Conservation (phyloP, 345 rosid genomes). For the Garcia nutans region DNA sequence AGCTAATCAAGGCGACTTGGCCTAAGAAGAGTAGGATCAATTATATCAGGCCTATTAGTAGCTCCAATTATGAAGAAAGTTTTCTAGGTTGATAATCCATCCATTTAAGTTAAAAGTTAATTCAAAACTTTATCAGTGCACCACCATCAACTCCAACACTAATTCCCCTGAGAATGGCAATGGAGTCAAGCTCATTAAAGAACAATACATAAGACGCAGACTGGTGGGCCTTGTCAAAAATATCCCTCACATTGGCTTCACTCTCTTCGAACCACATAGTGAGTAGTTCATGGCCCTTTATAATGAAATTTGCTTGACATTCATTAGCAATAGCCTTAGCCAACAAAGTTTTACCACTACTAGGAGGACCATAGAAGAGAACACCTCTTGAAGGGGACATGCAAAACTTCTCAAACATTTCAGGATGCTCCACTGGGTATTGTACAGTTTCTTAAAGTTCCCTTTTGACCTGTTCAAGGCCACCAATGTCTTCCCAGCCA, state of each 20-base stretch:
- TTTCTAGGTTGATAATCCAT: no score
- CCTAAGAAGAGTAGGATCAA: no score
- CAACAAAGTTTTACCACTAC: background rate
- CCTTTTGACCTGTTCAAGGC: background rate
- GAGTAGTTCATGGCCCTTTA: background rate
- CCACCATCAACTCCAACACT: no score
- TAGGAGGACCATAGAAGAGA: background rate
- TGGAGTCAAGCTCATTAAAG: conserved; percentile 5
- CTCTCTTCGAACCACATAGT: conserved; percentile 5
- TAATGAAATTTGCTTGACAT: background rate
- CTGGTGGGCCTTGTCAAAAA: conserved; percentile 1
- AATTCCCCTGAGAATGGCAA: background rate
- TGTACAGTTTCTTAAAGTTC: background rate
- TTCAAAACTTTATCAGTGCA: no score
- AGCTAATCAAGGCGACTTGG: no score
- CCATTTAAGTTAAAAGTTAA: no score
- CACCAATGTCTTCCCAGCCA: background rate
- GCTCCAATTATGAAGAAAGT: no score
- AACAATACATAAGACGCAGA: background rate
- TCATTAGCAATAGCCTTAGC: background rate
- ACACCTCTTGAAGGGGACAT: background rate
- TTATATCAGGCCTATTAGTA: no score
- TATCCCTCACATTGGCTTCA: conserved; percentile 2
- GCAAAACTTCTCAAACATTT: background rate
- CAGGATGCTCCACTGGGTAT: background rate